phyloP scores from a whole-genome alignment of 441 rosid genomes.

The Aquilaria agallochum region DNA sequence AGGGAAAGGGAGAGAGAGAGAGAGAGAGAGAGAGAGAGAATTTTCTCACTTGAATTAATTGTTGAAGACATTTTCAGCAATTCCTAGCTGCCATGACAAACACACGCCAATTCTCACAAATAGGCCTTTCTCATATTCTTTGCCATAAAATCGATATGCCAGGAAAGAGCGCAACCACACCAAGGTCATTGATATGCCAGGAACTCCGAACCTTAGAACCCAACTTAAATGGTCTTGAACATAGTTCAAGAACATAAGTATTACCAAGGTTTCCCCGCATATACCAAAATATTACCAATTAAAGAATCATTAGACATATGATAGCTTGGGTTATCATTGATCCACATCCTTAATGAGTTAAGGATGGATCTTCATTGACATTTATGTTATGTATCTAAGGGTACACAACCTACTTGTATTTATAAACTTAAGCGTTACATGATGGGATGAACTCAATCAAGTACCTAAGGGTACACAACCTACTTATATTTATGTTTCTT shows the following conservation, averaged over 20 bases:
- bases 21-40: no score
- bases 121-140: constrained; percentile 22
- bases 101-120: constrained; percentile 39
- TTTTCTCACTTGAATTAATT: no score
- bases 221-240: constrained; percentile 55
- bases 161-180: constrained; percentile 32
- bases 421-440: no score
- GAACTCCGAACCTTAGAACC: constrained; percentile 50
- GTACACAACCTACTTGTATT: no score
- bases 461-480: no score
- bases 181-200: constrained; percentile 34
- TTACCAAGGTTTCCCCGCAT: constrained; percentile 21
- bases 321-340: no score
- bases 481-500: no score
- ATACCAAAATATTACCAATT: constrained; percentile 53
- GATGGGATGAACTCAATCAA: no score
- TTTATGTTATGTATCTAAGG: no score
- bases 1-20: constrained; percentile 1
- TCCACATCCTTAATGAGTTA: no score
- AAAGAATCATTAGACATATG: constrained; percentile 23
- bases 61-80: constrained; percentile 23
- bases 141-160: constrained; percentile 38
- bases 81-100: constrained; percentile 32
- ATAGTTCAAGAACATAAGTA: constrained; percentile 29
- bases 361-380: no score